phyloP scores from a whole-genome alignment of 257 asterid genomes.

The Solanum verrucosum region DNA sequence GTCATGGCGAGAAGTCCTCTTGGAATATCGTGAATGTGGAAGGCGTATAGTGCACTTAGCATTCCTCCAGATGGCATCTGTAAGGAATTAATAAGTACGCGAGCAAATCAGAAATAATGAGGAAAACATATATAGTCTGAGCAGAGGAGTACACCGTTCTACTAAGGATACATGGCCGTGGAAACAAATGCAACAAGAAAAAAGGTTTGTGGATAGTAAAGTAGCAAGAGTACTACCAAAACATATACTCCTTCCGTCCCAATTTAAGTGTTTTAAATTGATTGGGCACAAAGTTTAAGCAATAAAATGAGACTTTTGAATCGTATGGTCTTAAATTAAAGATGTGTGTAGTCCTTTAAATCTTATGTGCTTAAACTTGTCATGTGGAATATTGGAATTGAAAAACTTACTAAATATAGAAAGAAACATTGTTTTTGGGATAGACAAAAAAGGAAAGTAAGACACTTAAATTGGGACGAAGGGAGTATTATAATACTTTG shows the following conservation, averaged over 20 bases:
- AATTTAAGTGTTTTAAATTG: not conserved
- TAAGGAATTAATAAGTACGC: not conserved
- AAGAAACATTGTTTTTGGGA: not conserved
- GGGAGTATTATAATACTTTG: not conserved
- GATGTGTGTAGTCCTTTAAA: not conserved
- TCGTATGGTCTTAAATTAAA: not conserved
- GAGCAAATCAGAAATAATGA: not conserved
- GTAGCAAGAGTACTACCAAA: not conserved
- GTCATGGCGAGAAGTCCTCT: constrained; percentile 75
- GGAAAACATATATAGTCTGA: not conserved
- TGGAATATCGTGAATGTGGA: constrained; percentile 76
- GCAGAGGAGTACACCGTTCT: not conserved
- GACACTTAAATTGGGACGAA: not conserved
- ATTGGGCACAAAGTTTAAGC: not conserved
- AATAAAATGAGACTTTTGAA: not conserved
- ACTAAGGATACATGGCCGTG: not conserved
- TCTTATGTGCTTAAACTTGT: not conserved
- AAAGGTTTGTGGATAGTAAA: not conserved
- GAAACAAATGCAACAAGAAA: not conserved
- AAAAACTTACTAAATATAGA: not conserved
- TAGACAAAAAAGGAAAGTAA: not conserved
- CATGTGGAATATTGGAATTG: not conserved
- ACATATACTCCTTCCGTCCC: not conserved
- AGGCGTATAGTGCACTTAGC: constrained; percentile 60
- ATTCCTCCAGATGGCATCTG: constrained; percentile 98